Base-by-base conservation (phyloP, 768 basidiomycete genomes). In the Astraeus odoratus region DNA sequence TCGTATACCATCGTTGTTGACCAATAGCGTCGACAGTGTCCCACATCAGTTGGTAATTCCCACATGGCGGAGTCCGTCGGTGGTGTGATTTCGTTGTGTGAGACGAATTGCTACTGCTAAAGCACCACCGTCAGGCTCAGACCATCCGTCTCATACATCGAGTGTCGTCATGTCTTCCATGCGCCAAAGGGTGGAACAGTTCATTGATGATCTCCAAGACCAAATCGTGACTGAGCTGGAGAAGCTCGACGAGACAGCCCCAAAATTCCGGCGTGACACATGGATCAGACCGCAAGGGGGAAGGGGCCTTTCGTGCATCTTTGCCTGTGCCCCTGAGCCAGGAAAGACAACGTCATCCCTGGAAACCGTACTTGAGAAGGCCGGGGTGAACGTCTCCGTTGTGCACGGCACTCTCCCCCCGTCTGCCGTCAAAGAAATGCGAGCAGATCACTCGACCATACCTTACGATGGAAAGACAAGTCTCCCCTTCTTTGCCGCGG, bases 401-500 rank as follows among this genome's bases (percentile, higher is more conserved):
- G 89, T 98, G 1, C 80, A 97, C 56, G 94, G 93, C 19, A 70
- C 69, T 18, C 80, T 99, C 4, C 89, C 94, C 1, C 92, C 92
- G 0, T 69, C 83, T 24, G 96, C 92, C 5, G 85, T 97, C 61
- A 80, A 80, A 58, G 87, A 95, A 69, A 99, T 99, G 96, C 77
- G 88, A 42, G 86, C 90, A 27, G 88, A 98, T 66, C 96, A 98
- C 60, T 70, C 75, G 34, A 77, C 80, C 20, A 75, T 90, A 54
- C 82, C 85, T 1, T 76, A 80, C 49, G 64, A 82, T 47, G 67
- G 70, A 40, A 68, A 75, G 15, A 69, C 71, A 6, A 78, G 81
- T 30, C 72, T 96, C 12, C 95, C 94, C 0, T 99, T 92, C 74
- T 94, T 93, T 57, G 94, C 88, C 12, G 87, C 86, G 0, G 95